Conservation (phyloP, 441 rosid species). For the Adansonia gregorii region DNA sequence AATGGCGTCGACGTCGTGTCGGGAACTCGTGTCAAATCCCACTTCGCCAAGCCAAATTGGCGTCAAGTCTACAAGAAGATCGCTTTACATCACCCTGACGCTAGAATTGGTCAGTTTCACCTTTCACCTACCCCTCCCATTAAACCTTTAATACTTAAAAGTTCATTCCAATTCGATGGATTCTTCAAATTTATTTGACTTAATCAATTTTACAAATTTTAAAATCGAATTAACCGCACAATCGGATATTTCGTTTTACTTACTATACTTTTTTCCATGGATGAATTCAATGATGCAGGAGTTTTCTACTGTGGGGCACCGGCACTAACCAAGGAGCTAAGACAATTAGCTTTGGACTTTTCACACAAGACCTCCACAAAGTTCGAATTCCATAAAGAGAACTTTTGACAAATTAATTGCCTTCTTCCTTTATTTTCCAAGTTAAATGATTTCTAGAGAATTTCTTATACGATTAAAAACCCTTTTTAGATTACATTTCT, state of each 20-base stretch:
- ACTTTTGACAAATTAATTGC: too few species aligned
- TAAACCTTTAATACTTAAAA: not conserved
- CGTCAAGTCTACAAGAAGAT: slow-evolving; percentile 79
- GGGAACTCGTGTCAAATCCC: slow-evolving; percentile 83
- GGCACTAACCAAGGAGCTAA: slow-evolving; percentile 62
- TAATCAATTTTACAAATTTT: too few species aligned
- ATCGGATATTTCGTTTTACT: not conserved
- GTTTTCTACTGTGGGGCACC: slow-evolving; percentile 94
- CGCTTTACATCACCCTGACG: slow-evolving; percentile 61
- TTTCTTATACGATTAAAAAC: too few species aligned
- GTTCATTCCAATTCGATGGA: too few species aligned
- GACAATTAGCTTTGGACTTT: slow-evolving; percentile 69
- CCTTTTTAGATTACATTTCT: too few species aligned
- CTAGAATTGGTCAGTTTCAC: slow-evolving; percentile 66
- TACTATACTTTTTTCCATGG: not conserved
- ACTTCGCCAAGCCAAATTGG: slow-evolving; percentile 91
- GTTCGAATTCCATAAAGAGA: slow-evolving; percentile 75
- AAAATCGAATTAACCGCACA: too few species aligned
- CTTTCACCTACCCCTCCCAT: slow-evolving; percentile 1
- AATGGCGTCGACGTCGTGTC: slow-evolving; percentile 90
- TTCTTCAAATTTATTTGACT: too few species aligned
- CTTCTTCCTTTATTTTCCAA: too few species aligned
- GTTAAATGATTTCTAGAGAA: too few species aligned
- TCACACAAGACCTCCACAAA: slow-evolving; percentile 82
- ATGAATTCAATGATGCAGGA: slow-evolving; percentile 51